Conservation (phyloP, 345 rosid species). For the Moricandia arvensis region DNA sequence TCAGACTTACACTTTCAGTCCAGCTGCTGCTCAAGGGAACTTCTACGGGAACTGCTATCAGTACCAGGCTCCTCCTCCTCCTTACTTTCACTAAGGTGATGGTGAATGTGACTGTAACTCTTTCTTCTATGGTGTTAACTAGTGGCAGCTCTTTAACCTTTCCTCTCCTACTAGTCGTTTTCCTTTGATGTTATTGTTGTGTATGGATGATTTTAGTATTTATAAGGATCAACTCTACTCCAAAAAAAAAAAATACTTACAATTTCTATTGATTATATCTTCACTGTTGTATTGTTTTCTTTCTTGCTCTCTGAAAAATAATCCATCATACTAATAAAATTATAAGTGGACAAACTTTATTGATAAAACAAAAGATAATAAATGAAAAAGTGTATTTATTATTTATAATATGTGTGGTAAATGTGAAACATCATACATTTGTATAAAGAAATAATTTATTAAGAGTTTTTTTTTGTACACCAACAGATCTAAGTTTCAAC, state of each 20-base stretch:
- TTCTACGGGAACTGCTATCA: constrained; percentile 91
- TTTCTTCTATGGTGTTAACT: neutral
- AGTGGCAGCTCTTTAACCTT: neutral
- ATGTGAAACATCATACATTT: too few species aligned
- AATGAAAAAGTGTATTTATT: too few species aligned
- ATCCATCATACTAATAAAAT: too few species aligned
- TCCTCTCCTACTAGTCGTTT: neutral
- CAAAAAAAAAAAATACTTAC: neutral
- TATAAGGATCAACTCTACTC: neutral
- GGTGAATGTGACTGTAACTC: neutral
- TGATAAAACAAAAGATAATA: too few species aligned
- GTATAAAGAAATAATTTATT: too few species aligned
- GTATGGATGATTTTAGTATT: neutral
- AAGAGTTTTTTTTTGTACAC: too few species aligned
- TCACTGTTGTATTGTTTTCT: neutral
- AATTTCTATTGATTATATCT: neutral
- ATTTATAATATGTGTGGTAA: too few species aligned
- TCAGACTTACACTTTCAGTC: constrained; percentile 64
- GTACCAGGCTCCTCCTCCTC: constrained; percentile 68
- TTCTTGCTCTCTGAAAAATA: neutral
- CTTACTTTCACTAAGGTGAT: neutral
- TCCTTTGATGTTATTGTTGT: neutral
- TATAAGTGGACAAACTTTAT: too few species aligned
- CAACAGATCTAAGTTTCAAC: too few species aligned
- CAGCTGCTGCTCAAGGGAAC: constrained; percentile 70